Base-by-base conservation (phyloP, 345 rosid genomes). In the Eucalyptus paniculata region DNA sequence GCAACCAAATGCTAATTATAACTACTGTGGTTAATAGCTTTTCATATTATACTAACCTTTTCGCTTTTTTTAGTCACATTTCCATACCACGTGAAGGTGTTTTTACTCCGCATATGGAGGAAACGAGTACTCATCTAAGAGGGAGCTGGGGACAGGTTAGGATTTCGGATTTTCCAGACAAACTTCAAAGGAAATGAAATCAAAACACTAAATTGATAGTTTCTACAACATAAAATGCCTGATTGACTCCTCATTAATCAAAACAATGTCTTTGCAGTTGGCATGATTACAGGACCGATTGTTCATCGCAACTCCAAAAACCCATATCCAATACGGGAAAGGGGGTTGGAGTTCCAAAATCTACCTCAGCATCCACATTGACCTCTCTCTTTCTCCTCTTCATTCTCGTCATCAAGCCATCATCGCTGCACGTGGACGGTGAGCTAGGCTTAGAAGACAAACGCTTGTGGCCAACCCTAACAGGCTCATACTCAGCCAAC, bases 381-480 rank as follows among this genome's bases (percentile, higher is more conserved):
- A 44, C 26, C 26, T 67, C 65, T 18, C 62, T 58, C 65, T 50
- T 89, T 53, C 90, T 47, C 88, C 44, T 19, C 85, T 51, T 88
- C 89, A 4, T 49, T 18, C 44, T 12, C 1, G 86, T 82, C 37
- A 30, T 9, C 42, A 26, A 49, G 23, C 5, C 32, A 32, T 51
- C 50, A 13, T 32, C 19, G 18, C 53, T 28, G 30, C 60, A 47
- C 21, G 2, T 5, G 15, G 81, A 56, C 2, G 89, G 80, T 24
- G 53, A 54, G 86, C 88, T 87, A 1, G 91, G 91, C 89, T 90
- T 93, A 50, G 92, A 87, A 23, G 93, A 91, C 3, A 90, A 89
- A 85, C 92, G 88, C 91, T 93, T 94, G 8, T 90, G 89, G 21
- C 93, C 89, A 34, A 94, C 88, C 91, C 94, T 88, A 11, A 92